Evolutionary conservation across 192 early-diverging fungal species (phyloP).

Genomic region (Mortierella antarctica): DNA sequence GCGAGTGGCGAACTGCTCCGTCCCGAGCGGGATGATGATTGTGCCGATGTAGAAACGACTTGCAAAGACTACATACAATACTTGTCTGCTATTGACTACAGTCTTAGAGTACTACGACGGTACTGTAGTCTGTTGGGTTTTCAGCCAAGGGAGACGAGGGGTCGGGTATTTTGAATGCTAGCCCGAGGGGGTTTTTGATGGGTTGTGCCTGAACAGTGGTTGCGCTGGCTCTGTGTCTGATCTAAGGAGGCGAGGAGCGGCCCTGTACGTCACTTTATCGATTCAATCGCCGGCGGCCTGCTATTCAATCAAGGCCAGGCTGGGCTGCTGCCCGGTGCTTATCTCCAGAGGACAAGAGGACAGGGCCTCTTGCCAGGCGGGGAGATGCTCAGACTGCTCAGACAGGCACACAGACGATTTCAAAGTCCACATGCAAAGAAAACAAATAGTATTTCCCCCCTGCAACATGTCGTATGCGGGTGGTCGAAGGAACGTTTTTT

Average conservation of each 20-base stretch:
- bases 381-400: no score
- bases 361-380: neutral
- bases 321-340: conserved; percentile 19
- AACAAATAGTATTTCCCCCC: neutral
- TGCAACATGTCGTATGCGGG: no score
- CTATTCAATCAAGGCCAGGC: conserved; percentile 1
- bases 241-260: no score
- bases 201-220: neutral
- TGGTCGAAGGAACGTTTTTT: neutral
- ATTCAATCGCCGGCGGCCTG: neutral
- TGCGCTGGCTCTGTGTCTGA: neutral
- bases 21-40: neutral
- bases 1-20: no score
- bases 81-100: no score
- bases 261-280: conserved; percentile 8
- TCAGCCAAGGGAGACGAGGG: no score
- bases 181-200: no score
- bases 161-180: no score
- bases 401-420: no score
- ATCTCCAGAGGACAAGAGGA: conserved; percentile 28
- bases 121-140: no score
- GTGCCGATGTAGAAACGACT: neutral
- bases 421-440: conserved; percentile 27
- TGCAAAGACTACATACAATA: neutral
- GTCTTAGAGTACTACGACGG: no score